Base-by-base conservation (phyloP, 371 early-diverging fungal genomes). In the Haplosporangium sp. region DNA sequence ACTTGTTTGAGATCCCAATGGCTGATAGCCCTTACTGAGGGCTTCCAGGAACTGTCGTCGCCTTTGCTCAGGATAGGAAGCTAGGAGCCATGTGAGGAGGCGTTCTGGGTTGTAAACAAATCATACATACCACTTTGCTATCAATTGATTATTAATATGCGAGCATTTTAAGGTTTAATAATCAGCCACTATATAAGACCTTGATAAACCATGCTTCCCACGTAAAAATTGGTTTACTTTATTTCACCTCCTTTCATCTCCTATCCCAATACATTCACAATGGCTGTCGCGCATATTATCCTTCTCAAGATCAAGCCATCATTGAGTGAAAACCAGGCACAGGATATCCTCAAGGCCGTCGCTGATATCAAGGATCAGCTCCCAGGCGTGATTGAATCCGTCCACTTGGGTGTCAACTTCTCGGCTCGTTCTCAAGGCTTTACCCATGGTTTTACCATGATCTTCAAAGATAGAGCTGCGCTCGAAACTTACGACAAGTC, bases 381-480 rank as follows among this genome's bases (percentile, higher is more conserved):
- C 40, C 75, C 82, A 38, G 61, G 39, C 6, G 52, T 82, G 55
- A 50, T 82, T 60, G 63, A 75, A 47, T 82, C 82, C 20, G 82
- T 82, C 17, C 82, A 82, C 61, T 61, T 82, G 37, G 82, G 82
- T 3, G 45, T 53, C 76, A 82, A 82, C 70, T 82, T 82, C 50
- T 50, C 76, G 7, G 61, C 62, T 1, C 82, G 76, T 50, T 56
- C 74, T 65, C 63, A 71, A 47, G 72, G 72, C 50, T 72, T 65
- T 61, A 77, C 77, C 27, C 72, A 77, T 37, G 74, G 68, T 56
- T 78, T 82, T 70, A 82, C 82, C 7, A 75, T 75, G 72, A 19
- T 72, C 70, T 75, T 82, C 67, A 72, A 82, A 67, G 61, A 66
- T 64, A 68, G 47, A 47, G 82, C 56, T 19, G 72, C 65, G 2